Base-by-base conservation (phyloP, 139 green algal species). In the Asterochloris erici region DNA sequence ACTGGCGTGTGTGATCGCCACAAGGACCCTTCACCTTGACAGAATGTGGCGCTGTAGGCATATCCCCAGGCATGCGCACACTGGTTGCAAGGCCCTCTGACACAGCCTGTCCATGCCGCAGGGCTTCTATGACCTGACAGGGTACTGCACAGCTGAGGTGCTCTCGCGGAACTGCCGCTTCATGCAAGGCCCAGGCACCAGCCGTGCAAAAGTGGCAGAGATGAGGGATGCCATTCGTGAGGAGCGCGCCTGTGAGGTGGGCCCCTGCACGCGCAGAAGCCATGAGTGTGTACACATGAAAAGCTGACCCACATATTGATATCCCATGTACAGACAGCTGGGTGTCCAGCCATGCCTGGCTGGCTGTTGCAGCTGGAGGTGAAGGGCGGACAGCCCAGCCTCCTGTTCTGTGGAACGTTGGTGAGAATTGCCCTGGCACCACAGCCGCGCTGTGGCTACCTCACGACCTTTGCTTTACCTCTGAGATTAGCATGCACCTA, bases 161-260 rank as follows among this genome's bases (percentile, higher is more conserved):
- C 28, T 95, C 14, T 89, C 89, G 1, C 76, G 79, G 60, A 95
- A 95, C 85, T 95, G 91, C 85, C 81, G 92, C 13, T 93, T 95
- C 79, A 84, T 95, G 64, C 91, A 94, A 66, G 89, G 91, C 14
- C 82, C 82, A 66, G 78, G 70, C 11, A 91, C 87, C 64, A 74
- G 84, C 70, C 73, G 80, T 15, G 28, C 70, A 17, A 78, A 86
- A 66, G 78, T 92, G 28, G 78, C 84, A 62, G 84, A 91, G 80
- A 88, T 91, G 19, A 68, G 88, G 13, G 84, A 91, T 74, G 87
- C 87, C 11, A 86, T 91, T 11, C 66, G 79, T 9, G 88, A 91
- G 70, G 88, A 91, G 54, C 75, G 88, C 24, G 29, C 83, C 24
- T 82, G 73, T 19, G 54, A 84, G 73, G 81, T 83, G 54, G 19